Evolutionary conservation across 2,329 filamentous ascomycete species (phyloP), one percentile per base, ranked within the genome.

Genomic region (Fusarium nanum): DNA sequence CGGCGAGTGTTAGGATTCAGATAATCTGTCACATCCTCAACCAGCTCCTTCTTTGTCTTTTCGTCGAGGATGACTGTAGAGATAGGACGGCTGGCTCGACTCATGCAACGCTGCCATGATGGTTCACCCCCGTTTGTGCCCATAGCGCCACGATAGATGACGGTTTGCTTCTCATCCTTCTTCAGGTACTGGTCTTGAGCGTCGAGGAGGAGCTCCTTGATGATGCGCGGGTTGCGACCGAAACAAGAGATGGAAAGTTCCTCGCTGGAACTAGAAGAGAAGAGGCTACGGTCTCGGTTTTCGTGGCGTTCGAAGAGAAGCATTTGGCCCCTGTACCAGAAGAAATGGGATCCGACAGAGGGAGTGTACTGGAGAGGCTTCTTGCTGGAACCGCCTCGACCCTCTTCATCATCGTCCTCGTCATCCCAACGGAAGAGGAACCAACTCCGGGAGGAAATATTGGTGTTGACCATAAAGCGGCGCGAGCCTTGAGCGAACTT

Each of bases 61-160:
- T 90, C 87, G 71, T 88, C 85, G 49, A 92, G 82, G 55, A 91
- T 89, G 45, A 91, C 88, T 3, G 89, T 91, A 2, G 87, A 89
- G 65, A 91, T 86, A 28, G 89, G 89, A 9, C 89, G 84, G 46
- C 85, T 85, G 3, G 85, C 83, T 45, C 89, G 84, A 22, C 88
- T 84, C 83, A 90, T 86, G 78, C 87, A 90, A 32, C 88, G 85
- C 73, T 88, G 85, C 89, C 89, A 91, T 14, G 78, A 79, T 1
- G 83, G 83, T 30, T 87, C 85, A 4, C 78, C 76, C 7, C 75
- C 73, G 20, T 79, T 79, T 20, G 78, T 77, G 37, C 80, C 83
- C 11, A 79, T 77, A 32, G 83, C 83, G 46, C 87, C 88, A 23
- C 88, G 87, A 79, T 90, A 91, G 73, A 91, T 91, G 68, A 89